These are phyloP conservation scores for Luzula sylvatica DNA, from an alignment of 176 grass and related monocot genomes.

Conservation along the genomic window DNA sequence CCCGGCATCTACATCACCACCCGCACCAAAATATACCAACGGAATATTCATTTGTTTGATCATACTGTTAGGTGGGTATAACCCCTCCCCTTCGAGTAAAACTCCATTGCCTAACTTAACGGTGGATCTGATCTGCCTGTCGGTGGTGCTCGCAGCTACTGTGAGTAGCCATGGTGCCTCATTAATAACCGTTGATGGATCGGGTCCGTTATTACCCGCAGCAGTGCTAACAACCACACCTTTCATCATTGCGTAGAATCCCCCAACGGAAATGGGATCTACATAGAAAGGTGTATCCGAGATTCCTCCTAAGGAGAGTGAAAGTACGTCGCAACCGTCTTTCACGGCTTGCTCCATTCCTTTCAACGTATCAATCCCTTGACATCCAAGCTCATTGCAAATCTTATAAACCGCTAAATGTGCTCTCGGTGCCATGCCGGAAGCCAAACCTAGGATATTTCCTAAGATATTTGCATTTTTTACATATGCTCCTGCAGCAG, in stretches of 20 bases:
- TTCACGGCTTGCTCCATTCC: slow-evolving; percentile 34
- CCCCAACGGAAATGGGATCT: slow-evolving; percentile 12
- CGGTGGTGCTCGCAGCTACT: slow-evolving; percentile 29
- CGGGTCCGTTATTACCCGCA: slow-evolving; percentile 14
- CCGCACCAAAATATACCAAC: slow-evolving; percentile 17
- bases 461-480: neutral
- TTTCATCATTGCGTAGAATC: slow-evolving; percentile 4
- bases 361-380: slow-evolving; percentile 24
- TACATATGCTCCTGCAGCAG: slow-evolving; percentile 36
- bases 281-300: slow-evolving; percentile 32
- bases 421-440: slow-evolving; percentile 49
- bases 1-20: neutral
- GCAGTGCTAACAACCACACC: slow-evolving; percentile 17
- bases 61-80: neutral
- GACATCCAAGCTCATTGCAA: slow-evolving; percentile 27
- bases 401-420: slow-evolving; percentile 48
- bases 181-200: slow-evolving; percentile 8
- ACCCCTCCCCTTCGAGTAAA: slow-evolving; percentile 33
- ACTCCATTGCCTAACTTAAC: slow-evolving; percentile 39
- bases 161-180: slow-evolving; percentile 23
- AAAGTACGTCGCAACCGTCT: slow-evolving; percentile 61
- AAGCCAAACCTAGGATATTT: slow-evolving; percentile 6
- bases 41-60: slow-evolving; percentile 13
- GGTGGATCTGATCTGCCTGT: slow-evolving; percentile 23
- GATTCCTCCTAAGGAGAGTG: slow-evolving; percentile 33